Evolutionary conservation across 371 early-diverging fungal genomes (phyloP).

Genomic region (Spiromyces aspiralis): DNA sequence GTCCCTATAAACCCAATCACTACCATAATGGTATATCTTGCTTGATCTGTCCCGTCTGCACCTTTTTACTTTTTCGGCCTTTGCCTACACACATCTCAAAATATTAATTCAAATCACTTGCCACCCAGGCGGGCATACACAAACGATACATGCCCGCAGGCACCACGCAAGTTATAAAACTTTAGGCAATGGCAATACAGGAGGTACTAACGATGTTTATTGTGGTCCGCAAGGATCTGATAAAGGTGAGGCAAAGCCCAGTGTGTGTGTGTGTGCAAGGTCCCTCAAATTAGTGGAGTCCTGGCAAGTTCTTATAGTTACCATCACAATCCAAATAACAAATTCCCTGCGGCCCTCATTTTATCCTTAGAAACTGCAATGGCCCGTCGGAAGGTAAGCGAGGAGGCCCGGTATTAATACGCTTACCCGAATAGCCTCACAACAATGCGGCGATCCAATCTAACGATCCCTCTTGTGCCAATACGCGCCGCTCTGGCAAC

Average conservation of each 20-base stretch:
- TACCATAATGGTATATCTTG: no score
- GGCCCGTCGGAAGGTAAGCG: background rate
- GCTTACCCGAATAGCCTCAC: no score
- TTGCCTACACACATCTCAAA: no score
- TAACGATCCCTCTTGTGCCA: no score
- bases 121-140: no score
- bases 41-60: no score
- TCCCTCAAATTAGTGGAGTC: no score
- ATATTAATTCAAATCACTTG: no score
- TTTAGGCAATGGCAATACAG: conserved; percentile 7
- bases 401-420: background rate
- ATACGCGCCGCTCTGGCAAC: no score
- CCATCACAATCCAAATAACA: background rate
- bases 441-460: no score
- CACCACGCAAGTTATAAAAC: background rate
- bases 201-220: conserved; percentile 67
- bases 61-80: no score
- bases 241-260: conserved; percentile 38
- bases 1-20: background rate
- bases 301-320: background rate
- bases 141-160: background rate
- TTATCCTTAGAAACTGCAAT: background rate
- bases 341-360: background rate
- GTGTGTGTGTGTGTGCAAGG: no score
- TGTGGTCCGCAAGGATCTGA: conserved; percentile 65